These are phyloP conservation scores for Ormosia emarginata DNA, from an alignment of 306 rosid species.

Conservation along the genomic window DNA sequence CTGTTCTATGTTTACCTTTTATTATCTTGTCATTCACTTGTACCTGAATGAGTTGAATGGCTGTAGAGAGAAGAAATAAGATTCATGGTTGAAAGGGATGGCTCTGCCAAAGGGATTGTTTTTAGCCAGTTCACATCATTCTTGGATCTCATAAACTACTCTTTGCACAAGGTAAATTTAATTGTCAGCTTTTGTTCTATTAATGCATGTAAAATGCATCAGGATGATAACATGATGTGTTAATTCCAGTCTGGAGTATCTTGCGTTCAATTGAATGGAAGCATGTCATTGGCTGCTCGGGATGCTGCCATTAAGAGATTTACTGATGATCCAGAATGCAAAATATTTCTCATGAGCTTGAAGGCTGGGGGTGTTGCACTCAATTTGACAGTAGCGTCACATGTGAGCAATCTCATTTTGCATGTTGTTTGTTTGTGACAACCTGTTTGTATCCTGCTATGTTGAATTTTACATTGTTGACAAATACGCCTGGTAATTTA, in stretches of 20 bases:
- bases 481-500: not conserved
- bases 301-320: conserved; percentile 72
- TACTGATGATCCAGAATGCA: conserved; percentile 79
- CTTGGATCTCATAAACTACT: conserved; percentile 87
- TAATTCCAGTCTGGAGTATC: conserved; percentile 71
- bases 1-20: not conserved
- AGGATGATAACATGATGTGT: conserved; percentile 18
- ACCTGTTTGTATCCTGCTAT: not conserved
- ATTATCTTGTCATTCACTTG: not conserved
- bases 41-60: conserved; percentile 22
- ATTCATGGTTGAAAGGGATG: conserved; percentile 90
- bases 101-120: conserved; percentile 92
- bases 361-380: conserved; percentile 97
- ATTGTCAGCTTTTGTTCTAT: not conserved
- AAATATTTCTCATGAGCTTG: conserved; percentile 92
- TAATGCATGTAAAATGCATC: not conserved
- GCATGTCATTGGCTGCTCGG: conserved; percentile 78
- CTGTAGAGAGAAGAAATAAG: conserved; percentile 91
- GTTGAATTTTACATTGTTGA: not conserved
- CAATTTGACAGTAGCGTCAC: conserved; percentile 87
- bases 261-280: conserved; percentile 83
- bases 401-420: conserved; percentile 49
- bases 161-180: conserved; percentile 61
- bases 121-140: conserved; percentile 95
- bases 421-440: not conserved